These are phyloP conservation scores for Solanum chilense DNA, from an alignment of 257 asterid genomes.

Conservation along the genomic window DNA sequence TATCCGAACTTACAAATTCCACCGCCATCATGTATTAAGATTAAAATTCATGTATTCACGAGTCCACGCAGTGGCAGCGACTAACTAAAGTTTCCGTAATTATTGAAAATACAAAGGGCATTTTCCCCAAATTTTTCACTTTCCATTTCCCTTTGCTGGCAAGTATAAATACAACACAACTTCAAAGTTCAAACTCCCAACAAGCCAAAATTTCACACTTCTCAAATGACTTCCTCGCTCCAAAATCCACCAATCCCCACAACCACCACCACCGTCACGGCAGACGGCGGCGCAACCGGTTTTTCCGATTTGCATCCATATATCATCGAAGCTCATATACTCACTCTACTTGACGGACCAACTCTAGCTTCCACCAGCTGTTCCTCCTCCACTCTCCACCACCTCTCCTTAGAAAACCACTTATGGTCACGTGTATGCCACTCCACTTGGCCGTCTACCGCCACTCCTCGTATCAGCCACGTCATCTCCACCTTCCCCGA, in stretches of 20 bases:
- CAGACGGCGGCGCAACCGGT: conserved; percentile 2
- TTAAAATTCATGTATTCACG: background rate
- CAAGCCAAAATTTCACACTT: background rate
- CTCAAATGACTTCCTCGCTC: background rate
- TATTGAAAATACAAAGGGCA: background rate
- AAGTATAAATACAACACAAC: background rate
- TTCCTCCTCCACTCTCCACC: conserved; percentile 53
- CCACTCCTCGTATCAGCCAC: conserved; percentile 22
- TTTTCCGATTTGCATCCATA: conserved; percentile 47
- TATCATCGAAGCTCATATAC: conserved; percentile 45
- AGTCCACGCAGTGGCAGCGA: background rate
- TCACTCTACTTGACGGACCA: conserved; percentile 58
- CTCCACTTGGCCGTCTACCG: conserved; percentile 79
- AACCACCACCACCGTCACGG: background rate
- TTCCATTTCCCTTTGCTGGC: background rate
- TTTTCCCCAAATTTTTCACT: background rate
- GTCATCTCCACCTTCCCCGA: conserved; percentile 41
- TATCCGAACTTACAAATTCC: too few relatives aligned
- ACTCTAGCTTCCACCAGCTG: conserved; percentile 45
- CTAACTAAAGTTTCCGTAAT: background rate
- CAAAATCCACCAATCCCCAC: background rate
- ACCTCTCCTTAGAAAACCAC: conserved; percentile 33
- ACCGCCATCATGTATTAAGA: background rate
- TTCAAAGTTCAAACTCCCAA: background rate
- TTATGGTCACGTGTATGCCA: conserved; percentile 54